These are phyloP conservation scores for Russula vinacea DNA, from an alignment of 768 basidiomycete genomes.

Conservation along the genomic window DNA sequence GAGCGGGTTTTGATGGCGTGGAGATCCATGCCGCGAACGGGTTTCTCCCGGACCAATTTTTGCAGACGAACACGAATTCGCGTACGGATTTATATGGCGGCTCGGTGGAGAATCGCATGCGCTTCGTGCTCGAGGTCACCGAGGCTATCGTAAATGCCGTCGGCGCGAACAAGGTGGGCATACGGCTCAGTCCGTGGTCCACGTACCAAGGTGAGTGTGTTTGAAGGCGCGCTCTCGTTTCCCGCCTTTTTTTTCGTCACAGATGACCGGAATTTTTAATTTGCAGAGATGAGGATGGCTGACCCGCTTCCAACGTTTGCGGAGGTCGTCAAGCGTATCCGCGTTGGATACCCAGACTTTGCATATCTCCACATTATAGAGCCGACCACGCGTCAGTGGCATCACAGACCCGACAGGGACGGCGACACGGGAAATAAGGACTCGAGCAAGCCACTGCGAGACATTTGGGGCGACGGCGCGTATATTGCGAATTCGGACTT, in stretches of 20 bases:
- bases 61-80: conserved; percentile 39
- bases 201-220: conserved; percentile 1
- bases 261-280: not conserved
- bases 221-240: too few relatives aligned
- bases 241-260: not conserved
- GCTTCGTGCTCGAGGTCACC: conserved; percentile 42
- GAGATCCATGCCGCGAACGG: too few relatives aligned
- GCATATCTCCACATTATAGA: conserved; percentile 38
- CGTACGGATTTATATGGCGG: conserved; percentile 49
- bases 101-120: conserved; percentile 44
- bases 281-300: conserved; percentile 19
- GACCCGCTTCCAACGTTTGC: conserved; percentile 35
- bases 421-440: not conserved
- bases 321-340: conserved; percentile 33
- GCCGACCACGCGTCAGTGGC: conserved; percentile 25
- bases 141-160: conserved; percentile 38
- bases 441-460: conserved; percentile 32
- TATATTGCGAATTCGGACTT: conserved; percentile 33
- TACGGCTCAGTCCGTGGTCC: conserved; percentile 38
- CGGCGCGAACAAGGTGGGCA: conserved; percentile 39
- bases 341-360: conserved; percentile 21
- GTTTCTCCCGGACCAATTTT: conserved; percentile 42
- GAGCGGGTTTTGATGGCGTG: too few relatives aligned
- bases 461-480: conserved; percentile 30
- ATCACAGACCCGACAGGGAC: not conserved